A percentile compares a stretch with the other conserved stretches of the same genome.
Evolutionary conservation across 2,329 filamentous ascomycete species (phyloP).

Genomic region (Aspergillus sp.): DNA sequence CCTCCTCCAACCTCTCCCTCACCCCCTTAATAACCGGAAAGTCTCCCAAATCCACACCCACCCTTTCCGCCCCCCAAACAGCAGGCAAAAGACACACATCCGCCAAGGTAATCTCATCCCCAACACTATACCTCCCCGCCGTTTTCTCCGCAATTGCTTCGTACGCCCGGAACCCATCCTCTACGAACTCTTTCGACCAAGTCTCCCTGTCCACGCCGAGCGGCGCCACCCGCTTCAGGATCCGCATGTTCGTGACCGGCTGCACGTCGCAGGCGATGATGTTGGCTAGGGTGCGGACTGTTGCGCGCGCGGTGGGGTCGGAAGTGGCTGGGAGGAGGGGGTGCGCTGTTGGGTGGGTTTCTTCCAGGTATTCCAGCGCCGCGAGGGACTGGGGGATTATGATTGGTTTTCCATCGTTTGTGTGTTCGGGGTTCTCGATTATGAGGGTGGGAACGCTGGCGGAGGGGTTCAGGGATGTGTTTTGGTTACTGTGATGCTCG

Average conservation of each 20-base stretch:
- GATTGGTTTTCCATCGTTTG: conserved; percentile 25
- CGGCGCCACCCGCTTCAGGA: conserved; percentile 53
- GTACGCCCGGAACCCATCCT: conserved; percentile 58
- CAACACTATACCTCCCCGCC: conserved; percentile 57
- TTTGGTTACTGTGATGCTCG: conserved; percentile 52
- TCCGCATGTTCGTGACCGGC: conserved; percentile 61
- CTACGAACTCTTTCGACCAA: conserved; percentile 58
- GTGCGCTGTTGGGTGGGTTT: conserved; percentile 50
- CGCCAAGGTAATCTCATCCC: conserved; percentile 58
- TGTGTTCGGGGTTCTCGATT: conserved; percentile 24
- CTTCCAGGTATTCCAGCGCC: conserved; percentile 65
- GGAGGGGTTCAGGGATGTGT: conserved; percentile 57
- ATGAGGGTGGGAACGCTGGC: conserved; percentile 58
- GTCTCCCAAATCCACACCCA: conserved; percentile 54
- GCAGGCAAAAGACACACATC: conserved; percentile 62
- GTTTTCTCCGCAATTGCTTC: conserved; percentile 46
- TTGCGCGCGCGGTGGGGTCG: conserved; percentile 49
- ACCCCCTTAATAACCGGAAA: conserved; percentile 54
- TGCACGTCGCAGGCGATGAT: conserved; percentile 62
- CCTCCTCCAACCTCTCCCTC: conserved; percentile 48
- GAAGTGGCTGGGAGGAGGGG: conserved; percentile 51
- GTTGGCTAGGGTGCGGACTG: conserved; percentile 55
- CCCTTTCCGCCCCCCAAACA: conserved; percentile 59
- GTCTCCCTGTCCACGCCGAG: conserved; percentile 48
- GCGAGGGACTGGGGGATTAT: conserved; percentile 60